These are phyloP conservation scores for Blastobotrys ciferrii DNA, from an alignment of 1,139 yeast species.

Conservation along the genomic window DNA sequence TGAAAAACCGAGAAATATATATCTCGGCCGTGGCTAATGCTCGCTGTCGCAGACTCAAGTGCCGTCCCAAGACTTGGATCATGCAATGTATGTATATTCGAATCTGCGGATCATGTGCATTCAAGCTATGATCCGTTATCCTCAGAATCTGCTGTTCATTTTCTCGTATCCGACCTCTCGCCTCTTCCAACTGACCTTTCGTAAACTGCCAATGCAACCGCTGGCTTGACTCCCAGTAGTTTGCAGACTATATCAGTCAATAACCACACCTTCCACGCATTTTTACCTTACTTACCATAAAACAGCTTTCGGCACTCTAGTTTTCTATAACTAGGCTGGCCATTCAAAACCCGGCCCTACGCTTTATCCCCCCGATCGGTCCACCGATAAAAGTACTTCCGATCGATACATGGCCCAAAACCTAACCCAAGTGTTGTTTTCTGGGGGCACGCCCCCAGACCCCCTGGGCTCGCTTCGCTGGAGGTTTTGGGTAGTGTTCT, in stretches of 20 bases:
- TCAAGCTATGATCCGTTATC: constrained; percentile 15
- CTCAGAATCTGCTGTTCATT: constrained; percentile 30
- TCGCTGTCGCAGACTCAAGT: constrained; percentile 73
- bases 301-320: neutral
- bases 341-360: too few species aligned
- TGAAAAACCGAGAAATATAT: constrained; percentile 70
- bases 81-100: constrained; percentile 42
- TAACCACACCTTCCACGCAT: neutral
- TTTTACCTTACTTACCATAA: neutral
- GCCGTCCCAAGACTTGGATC: constrained; percentile 65
- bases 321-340: too few species aligned
- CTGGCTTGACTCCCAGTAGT: constrained; percentile 69
- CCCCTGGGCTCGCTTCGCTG: too few species aligned
- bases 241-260: constrained; percentile 38
- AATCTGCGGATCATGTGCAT: constrained; percentile 41
- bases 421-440: too few species aligned
- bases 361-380: too few species aligned
- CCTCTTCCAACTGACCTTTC: constrained; percentile 44
- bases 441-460: too few species aligned
- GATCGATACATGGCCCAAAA: too few species aligned
- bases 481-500: too few species aligned
- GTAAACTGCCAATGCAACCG: constrained; percentile 60
- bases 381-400: too few species aligned
- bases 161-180: constrained; percentile 38
- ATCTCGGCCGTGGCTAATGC: constrained; percentile 89